A percentile compares a stretch with the other conserved stretches of the same genome.
phyloP scores from a whole-genome alignment of 306 rosid genomes.

The Fagus crenata region DNA sequence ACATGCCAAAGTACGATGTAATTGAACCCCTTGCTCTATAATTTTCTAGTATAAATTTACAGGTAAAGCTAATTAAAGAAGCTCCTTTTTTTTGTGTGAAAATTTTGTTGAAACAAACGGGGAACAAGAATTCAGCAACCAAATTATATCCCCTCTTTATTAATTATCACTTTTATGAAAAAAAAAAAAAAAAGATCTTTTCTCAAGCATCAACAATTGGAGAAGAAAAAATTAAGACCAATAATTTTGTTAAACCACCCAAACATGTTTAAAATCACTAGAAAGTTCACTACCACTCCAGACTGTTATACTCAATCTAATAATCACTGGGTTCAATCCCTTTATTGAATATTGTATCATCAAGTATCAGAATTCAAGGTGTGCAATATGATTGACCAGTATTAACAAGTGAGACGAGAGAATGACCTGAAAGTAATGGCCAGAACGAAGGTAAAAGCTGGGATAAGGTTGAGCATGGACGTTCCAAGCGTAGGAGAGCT shows the following conservation, averaged over 20 bases:
- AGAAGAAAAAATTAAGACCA: not conserved
- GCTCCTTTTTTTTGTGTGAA: not conserved
- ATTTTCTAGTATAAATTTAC: not conserved
- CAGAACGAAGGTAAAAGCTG: constrained; percentile 55
- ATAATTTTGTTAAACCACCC: not conserved
- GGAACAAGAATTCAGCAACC: not conserved
- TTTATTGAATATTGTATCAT: not conserved
- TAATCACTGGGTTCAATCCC: not conserved
- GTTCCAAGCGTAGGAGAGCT: constrained; percentile 54
- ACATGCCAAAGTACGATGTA: not conserved
- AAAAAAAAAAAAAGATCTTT: not conserved
- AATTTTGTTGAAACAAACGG: not conserved
- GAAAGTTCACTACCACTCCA: not conserved
- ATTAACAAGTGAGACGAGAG: not conserved
- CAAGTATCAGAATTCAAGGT: not conserved
- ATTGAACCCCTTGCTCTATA: not conserved
- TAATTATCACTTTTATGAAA: not conserved
- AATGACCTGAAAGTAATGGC: constrained; percentile 49
- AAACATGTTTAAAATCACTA: not conserved
- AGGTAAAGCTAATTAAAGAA: not conserved
- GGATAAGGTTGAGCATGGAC: constrained; percentile 51
- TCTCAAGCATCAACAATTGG: not conserved
- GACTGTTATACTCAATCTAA: not conserved
- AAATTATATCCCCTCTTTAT: too few species aligned
- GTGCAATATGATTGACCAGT: not conserved